Evolutionary conservation across 2,329 filamentous ascomycete species (phyloP).

Genomic region (Aspergillus nomiae): DNA sequence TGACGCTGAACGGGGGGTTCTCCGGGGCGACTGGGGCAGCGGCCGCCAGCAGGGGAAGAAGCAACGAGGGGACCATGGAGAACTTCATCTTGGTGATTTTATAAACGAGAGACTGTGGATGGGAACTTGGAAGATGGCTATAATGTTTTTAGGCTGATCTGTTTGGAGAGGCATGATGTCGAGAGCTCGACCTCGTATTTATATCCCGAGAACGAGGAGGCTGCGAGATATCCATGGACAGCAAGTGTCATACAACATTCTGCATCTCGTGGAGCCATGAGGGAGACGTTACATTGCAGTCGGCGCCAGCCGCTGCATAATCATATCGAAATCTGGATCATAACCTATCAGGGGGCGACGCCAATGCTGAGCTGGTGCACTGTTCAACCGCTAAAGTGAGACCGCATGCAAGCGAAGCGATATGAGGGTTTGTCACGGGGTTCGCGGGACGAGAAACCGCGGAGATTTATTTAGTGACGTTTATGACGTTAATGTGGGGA

Average conservation of each 20-base stretch:
- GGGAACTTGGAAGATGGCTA: background rate
- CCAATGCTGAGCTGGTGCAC: background rate
- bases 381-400: slow-evolving; percentile 11
- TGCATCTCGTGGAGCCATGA: slow-evolving; percentile 1
- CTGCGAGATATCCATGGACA: background rate
- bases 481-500: background rate
- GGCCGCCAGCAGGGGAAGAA: slow-evolving; percentile 30
- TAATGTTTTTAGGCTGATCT: background rate
- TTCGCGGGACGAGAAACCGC: too few species aligned
- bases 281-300: background rate
- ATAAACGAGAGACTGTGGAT: background rate
- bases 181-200: slow-evolving; percentile 2
- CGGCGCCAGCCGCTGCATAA: background rate
- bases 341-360: slow-evolving; percentile 9
- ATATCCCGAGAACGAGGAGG: background rate
- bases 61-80: slow-evolving; percentile 22
- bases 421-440: background rate
- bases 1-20: slow-evolving; percentile 43
- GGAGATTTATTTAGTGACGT: background rate
- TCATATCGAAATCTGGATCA: slow-evolving; percentile 2
- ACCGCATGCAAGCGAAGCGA: slow-evolving; percentile 11
- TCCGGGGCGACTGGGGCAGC: slow-evolving; percentile 23
- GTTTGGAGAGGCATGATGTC: background rate
- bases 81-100: slow-evolving; percentile 28
- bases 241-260: slow-evolving; percentile 4